Evolutionary conservation across 768 basidiomycete species (phyloP).

Genomic region (Suillus ampliporus): DNA sequence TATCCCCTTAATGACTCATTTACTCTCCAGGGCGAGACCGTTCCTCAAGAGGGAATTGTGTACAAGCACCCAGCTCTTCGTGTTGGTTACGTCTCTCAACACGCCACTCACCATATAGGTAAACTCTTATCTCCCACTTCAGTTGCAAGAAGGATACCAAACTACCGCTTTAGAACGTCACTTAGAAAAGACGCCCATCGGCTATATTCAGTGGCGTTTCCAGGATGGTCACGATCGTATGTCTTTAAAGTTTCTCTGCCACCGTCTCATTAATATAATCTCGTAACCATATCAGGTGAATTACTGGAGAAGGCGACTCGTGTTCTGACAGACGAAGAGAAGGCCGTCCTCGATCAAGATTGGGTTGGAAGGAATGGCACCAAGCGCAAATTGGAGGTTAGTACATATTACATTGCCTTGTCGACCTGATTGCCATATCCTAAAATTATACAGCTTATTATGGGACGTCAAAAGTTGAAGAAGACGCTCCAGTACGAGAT

Average conservation of each 20-base stretch:
- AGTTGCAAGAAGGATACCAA: constrained; percentile 28
- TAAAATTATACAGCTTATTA: constrained; percentile 59
- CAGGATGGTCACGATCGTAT: constrained; percentile 96
- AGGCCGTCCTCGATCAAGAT: constrained; percentile 75
- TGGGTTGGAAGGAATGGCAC: constrained; percentile 93
- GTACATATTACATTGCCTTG: constrained; percentile 25
- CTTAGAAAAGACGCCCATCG: constrained; percentile 94
- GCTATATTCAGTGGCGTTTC: constrained; percentile 99
- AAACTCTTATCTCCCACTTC: constrained; percentile 24
- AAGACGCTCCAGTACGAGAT: constrained; percentile 94
- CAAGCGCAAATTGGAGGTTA: constrained; percentile 88
- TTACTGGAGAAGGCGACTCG: constrained; percentile 91
- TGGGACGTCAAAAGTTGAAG: constrained; percentile 97
- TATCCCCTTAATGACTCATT: constrained; percentile 16
- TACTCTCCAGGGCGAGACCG: constrained; percentile 76
- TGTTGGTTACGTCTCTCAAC: constrained; percentile 96
- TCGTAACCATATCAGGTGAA: constrained; percentile 61
- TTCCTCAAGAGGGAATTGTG: constrained; percentile 89
- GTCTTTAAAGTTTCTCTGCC: constrained; percentile 34
- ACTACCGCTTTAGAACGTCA: constrained; percentile 68
- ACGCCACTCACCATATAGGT: constrained; percentile 97
- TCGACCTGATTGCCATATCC: constrained; percentile 16
- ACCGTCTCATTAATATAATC: constrained; percentile 15
- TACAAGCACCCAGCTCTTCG: constrained; percentile 94
- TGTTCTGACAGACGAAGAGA: constrained; percentile 87